A percentile compares a stretch with the other conserved stretches of the same genome.
These are phyloP conservation scores for Ustilago curta DNA, from an alignment of 1,284 basidiomycete species.

Conservation along the genomic window DNA sequence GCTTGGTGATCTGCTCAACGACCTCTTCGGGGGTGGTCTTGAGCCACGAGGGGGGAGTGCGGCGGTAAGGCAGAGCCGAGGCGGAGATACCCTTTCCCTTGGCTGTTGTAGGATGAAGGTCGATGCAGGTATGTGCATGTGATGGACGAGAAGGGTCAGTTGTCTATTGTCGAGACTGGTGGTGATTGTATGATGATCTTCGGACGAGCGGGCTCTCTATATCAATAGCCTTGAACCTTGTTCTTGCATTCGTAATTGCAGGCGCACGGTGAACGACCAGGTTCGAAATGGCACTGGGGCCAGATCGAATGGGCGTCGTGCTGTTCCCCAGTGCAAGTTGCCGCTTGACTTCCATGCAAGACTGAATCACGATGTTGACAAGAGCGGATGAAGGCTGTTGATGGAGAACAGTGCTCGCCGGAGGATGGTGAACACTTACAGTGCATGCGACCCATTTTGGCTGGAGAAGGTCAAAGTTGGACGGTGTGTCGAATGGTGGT, in stretches of 20 bases:
- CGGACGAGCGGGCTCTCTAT: slow-evolving; percentile 12
- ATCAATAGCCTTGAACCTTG: background rate
- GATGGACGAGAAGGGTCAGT: slow-evolving; percentile 1
- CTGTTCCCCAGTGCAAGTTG: background rate
- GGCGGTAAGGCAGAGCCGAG: slow-evolving; percentile 97
- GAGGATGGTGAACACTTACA: slow-evolving; percentile 42
- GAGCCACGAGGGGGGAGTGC: slow-evolving; percentile 93
- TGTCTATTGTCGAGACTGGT: background rate
- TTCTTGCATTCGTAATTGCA: slow-evolving; percentile 2
- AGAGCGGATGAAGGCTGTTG: slow-evolving; percentile 2
- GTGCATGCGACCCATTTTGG: slow-evolving; percentile 70
- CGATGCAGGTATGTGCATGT: slow-evolving; percentile 8
- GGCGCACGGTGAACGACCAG: background rate
- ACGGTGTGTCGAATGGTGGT: slow-evolving; percentile 11
- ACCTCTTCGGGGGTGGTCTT: slow-evolving; percentile 96
- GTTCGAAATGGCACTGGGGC: background rate
- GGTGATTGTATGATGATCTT: background rate
- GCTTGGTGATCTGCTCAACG: slow-evolving; percentile 94
- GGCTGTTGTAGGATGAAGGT: slow-evolving; percentile 24
- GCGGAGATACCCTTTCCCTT: slow-evolving; percentile 73
- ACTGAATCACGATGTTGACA: slow-evolving; percentile 9
- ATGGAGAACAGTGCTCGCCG: slow-evolving; percentile 23
- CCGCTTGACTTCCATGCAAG: background rate
- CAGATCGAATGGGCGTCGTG: background rate
- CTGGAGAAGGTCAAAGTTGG: slow-evolving; percentile 35